Evolutionary conservation across 2,329 filamentous ascomycete genomes (phyloP).

Genomic region (Blastomyces emzantsi): DNA sequence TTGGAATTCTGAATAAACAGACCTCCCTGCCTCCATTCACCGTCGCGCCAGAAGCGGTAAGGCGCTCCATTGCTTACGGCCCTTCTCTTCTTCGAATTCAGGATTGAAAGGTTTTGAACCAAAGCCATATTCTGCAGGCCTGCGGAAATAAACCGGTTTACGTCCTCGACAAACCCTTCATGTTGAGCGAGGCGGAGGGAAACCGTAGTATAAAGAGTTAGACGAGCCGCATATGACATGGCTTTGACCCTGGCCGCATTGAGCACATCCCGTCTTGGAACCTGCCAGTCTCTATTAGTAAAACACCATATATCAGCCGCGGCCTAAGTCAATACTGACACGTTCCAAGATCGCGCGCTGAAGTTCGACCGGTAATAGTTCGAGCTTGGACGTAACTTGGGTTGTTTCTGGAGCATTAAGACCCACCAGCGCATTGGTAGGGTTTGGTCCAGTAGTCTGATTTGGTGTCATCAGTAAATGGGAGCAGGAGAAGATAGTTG

Average conservation of each 20-base stretch:
- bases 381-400: not conserved
- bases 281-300: not conserved
- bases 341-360: not conserved
- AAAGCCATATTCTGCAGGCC: not conserved
- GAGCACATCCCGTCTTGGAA: not conserved
- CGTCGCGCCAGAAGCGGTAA: not conserved
- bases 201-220: conserved; percentile 2
- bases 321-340: not conserved
- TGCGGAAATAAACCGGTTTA: not conserved
- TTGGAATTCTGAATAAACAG: not conserved
- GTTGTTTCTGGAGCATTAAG: not conserved
- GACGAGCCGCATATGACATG: not conserved
- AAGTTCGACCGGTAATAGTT: not conserved
- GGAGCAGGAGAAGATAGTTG: not conserved
- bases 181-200: conserved; percentile 4
- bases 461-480: not conserved
- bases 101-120: not conserved
- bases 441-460: not conserved
- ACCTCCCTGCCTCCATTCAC: not conserved
- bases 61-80: not conserved
- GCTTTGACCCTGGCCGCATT: conserved; percentile 1
- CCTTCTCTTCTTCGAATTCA: conserved; percentile 1
- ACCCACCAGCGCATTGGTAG: not conserved
- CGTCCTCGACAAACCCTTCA: not conserved
- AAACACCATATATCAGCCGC: not conserved